phyloP scores from a whole-genome alignment of 2,329 filamentous ascomycete genomes.

The Phialophora tarda region DNA sequence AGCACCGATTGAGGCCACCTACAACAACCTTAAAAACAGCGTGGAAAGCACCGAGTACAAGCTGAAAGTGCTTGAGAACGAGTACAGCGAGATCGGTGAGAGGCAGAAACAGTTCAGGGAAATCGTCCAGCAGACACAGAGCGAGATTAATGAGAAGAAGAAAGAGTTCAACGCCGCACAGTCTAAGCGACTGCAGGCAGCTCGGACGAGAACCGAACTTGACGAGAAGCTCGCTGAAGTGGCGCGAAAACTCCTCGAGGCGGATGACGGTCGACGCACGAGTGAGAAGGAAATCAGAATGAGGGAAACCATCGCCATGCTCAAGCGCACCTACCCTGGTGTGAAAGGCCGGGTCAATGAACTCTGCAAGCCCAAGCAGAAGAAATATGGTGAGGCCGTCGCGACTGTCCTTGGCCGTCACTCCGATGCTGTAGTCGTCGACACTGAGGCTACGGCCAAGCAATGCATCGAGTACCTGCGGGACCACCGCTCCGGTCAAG shows the following conservation, averaged over 20 bases:
- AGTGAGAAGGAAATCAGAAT: constrained; percentile 78
- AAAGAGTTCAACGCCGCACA: constrained; percentile 85
- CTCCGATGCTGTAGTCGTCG: constrained; percentile 92
- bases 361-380: constrained; percentile 93
- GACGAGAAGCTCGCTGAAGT: constrained; percentile 90
- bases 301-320: constrained; percentile 80
- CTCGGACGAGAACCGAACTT: constrained; percentile 82
- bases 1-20: constrained; percentile 89
- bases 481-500: constrained; percentile 82
- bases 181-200: constrained; percentile 79
- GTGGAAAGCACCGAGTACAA: constrained; percentile 78
- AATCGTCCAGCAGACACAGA: constrained; percentile 69
- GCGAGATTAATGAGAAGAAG: constrained; percentile 85
- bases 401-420: constrained; percentile 89
- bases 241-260: constrained; percentile 78
- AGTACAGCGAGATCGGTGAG: constrained; percentile 71
- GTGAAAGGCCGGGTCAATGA: constrained; percentile 90
- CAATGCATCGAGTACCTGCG: constrained; percentile 95
- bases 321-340: constrained; percentile 90
- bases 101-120: constrained; percentile 68
- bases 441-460: constrained; percentile 90
- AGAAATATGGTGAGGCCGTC: constrained; percentile 93
- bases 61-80: constrained; percentile 73
- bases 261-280: constrained; percentile 82
- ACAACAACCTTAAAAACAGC: constrained; percentile 86